Evolutionary conservation across 2,329 filamentous ascomycete genomes (phyloP).

Genomic region (Nigrospora oryzae): DNA sequence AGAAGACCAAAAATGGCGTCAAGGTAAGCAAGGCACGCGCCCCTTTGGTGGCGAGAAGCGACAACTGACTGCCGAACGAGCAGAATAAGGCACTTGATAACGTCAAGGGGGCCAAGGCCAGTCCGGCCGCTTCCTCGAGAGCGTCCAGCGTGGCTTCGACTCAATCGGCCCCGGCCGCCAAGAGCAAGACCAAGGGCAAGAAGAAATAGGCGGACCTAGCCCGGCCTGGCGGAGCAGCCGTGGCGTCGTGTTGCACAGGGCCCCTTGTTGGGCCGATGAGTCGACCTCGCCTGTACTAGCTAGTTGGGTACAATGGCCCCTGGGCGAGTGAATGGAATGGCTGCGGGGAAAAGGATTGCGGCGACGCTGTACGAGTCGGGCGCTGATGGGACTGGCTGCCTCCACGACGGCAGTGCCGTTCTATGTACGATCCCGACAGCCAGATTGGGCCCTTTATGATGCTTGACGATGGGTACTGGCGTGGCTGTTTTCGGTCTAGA

Average conservation of each 20-base stretch:
- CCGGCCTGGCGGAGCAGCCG: not conserved
- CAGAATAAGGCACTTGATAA: conserved; percentile 92
- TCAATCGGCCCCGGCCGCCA: conserved; percentile 40
- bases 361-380: too few relatives aligned
- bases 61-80: not conserved
- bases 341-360: too few relatives aligned
- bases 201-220: conserved; percentile 32
- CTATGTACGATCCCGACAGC: too few relatives aligned
- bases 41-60: not conserved
- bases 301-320: too few relatives aligned
- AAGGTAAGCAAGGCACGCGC: conserved; percentile 53
- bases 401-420: too few relatives aligned
- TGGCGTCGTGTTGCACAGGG: not conserved
- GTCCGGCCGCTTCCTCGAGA: conserved; percentile 69
- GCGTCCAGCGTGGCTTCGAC: conserved; percentile 83
- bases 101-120: conserved; percentile 74
- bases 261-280: too few relatives aligned
- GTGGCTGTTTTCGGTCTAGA: too few relatives aligned
- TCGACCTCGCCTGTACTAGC: too few relatives aligned
- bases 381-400: too few relatives aligned
- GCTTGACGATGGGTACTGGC: too few relatives aligned
- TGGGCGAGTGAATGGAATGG: too few relatives aligned
- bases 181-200: conserved; percentile 40
- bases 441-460: too few relatives aligned
- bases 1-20: conserved; percentile 83